Evolutionary conservation across 2,329 filamentous ascomycete species (phyloP), one percentile per base, ranked within the genome.

Genomic region (Ambrosiella xylebori): DNA sequence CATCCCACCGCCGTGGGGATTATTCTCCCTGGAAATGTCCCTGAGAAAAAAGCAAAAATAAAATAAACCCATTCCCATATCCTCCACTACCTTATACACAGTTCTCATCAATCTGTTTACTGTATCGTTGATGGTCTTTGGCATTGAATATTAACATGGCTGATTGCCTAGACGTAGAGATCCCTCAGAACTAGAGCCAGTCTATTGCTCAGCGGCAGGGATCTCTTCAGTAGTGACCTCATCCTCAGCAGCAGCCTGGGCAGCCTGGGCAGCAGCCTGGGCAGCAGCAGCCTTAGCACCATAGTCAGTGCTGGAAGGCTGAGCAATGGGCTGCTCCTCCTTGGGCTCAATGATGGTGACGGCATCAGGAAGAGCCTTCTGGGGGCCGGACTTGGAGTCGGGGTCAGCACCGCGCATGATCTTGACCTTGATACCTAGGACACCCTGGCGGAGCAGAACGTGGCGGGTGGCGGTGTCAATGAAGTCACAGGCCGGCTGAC

Each of bases 401-500:
- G 93, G 93, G 80, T 98, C 93, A 68, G 88, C 93, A 73, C 93
- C 93, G 74, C 94, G 90, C 93, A 98, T 98, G 80, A 98, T 98
- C 90, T 98, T 98, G 77, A 98, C 93, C 85, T 98, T 98, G 81
- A 98, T 98, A 79, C 93, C 93, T 66, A 98, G 81, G 66, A 98
- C 93, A 87, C 93, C 93, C 82, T 98, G 93, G 78, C 94, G 88
- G 76, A 98, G 90, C 66, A 98, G 89, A 70, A 98, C 93, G 88
- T 98, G 93, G 70, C 93, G 93, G 71, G 93, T 97, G 68, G 94
- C 94, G 70, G 78, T 82, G 82, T 98, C 93, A 75, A 98, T 98
- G 81, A 98, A 98, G 79, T 98, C 93, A 79, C 94, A 91, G 71
- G 91, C 93, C 71, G 93, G 93, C 76, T 98, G 93, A 78, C 93